A percentile compares a stretch with the other conserved stretches of the same genome.
phyloP scores from a whole-genome alignment of 2,329 filamentous ascomycete genomes.

The Sporothrix mexicana region DNA sequence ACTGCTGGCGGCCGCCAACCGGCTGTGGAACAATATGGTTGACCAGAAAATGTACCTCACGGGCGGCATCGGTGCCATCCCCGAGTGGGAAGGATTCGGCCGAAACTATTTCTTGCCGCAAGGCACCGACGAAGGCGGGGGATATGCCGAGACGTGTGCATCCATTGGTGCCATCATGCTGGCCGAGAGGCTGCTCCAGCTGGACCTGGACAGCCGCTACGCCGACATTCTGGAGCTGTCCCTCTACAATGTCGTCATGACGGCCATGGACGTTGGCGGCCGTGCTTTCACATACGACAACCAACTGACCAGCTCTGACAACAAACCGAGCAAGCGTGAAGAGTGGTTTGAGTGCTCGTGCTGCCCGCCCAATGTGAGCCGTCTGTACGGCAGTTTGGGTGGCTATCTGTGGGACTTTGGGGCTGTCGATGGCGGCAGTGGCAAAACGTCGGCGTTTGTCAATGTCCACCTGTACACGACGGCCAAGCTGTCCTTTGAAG shows the following conservation, averaged over 20 bases:
- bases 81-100: constrained; percentile 19
- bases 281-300: constrained; percentile 16
- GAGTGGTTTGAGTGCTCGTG: constrained; percentile 24
- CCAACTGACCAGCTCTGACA: constrained; percentile 6
- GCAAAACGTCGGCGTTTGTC: background rate
- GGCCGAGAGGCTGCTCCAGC: constrained; percentile 17
- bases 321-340: background rate
- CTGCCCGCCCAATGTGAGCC: constrained; percentile 14
- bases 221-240: constrained; percentile 21
- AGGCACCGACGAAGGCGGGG: background rate
- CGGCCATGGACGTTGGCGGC: constrained; percentile 12
- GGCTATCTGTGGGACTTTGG: constrained; percentile 23
- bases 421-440: background rate
- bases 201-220: constrained; percentile 7
- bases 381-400: background rate
- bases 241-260: constrained; percentile 22
- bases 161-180: constrained; percentile 23
- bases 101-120: background rate
- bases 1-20: background rate
- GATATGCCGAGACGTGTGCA: constrained; percentile 15
- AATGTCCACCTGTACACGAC: constrained; percentile 15
- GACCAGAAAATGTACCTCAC: constrained; percentile 11
- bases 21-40: constrained; percentile 23
- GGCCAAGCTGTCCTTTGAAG: constrained; percentile 11
- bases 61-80: background rate